Conservation (phyloP, 1,284 basidiomycete genomes). For the Cystobasidium slooffiae region DNA sequence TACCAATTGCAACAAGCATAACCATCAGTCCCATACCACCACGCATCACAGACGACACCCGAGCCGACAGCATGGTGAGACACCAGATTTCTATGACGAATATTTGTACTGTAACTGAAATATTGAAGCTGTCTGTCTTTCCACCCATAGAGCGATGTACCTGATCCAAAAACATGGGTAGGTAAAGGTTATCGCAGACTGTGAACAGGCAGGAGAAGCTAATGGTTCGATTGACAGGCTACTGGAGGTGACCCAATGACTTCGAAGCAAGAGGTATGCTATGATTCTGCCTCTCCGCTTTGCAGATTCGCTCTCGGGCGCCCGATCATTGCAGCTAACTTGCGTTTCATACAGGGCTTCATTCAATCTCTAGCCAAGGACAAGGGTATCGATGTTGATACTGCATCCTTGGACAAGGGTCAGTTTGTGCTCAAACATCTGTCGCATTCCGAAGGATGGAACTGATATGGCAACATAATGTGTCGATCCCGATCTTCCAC, state of each 20-base stretch:
- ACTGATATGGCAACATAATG: not conserved
- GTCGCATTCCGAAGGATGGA: not conserved
- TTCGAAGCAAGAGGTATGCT: slow-evolving; percentile 36
- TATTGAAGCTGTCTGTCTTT: not conserved
- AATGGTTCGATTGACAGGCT: slow-evolving; percentile 21
- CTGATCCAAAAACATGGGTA: slow-evolving; percentile 43
- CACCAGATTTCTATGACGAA: too few species aligned
- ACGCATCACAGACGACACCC: too few species aligned
- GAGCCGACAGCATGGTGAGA: too few species aligned
- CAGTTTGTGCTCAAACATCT: not conserved
- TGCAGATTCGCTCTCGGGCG: not conserved
- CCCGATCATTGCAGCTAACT: slow-evolving; percentile 4
- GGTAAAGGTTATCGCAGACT: too few species aligned
- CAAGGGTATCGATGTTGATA: slow-evolving; percentile 41
- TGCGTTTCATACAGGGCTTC: slow-evolving; percentile 26
- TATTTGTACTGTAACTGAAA: too few species aligned
- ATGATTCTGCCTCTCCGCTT: not conserved
- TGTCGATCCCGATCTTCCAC: not conserved
- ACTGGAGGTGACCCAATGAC: slow-evolving; percentile 42
- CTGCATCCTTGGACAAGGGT: slow-evolving; percentile 43
- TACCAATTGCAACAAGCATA: not conserved
- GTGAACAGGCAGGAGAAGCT: too few species aligned
- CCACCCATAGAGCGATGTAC: slow-evolving; percentile 28
- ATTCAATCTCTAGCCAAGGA: slow-evolving; percentile 38
- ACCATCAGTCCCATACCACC: not conserved